A percentile compares a stretch with the other conserved stretches of the same genome.
Conservation (phyloP, 2,329 filamentous ascomycete species). For the Fonsecaea pedrosoi region DNA sequence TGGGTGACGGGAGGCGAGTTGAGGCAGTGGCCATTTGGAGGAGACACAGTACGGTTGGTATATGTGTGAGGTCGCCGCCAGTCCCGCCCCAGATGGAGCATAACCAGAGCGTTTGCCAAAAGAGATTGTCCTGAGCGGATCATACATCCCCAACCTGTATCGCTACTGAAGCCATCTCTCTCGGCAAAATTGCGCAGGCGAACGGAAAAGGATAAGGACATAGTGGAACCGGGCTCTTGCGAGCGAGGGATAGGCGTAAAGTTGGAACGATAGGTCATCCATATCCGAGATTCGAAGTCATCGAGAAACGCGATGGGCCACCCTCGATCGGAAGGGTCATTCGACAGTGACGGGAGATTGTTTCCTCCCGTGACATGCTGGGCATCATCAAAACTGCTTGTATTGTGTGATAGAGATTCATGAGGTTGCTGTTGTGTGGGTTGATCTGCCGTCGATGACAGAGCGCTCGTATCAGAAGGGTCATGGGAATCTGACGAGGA, state of each 20-base stretch:
- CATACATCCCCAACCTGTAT: constrained; percentile 99
- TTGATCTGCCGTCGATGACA: constrained; percentile 30
- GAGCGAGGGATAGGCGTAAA: constrained; percentile 84
- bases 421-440: neutral
- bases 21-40: neutral
- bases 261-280: constrained; percentile 94
- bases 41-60: constrained; percentile 14
- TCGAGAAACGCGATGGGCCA: constrained; percentile 88
- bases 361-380: constrained; percentile 35
- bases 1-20: constrained; percentile 7
- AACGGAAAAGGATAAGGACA: constrained; percentile 80
- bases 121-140: constrained; percentile 94
- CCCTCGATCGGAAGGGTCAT: constrained; percentile 51
- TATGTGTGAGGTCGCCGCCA: constrained; percentile 54
- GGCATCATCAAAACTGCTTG: constrained; percentile 38
- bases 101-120: constrained; percentile 80
- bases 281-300: constrained; percentile 90
- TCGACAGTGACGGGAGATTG: constrained; percentile 37
- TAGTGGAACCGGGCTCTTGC: constrained; percentile 71
- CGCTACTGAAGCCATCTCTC: constrained; percentile 82
- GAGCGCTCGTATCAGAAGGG: constrained; percentile 36
- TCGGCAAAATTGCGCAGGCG: constrained; percentile 83
- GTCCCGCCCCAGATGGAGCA: constrained; percentile 75
- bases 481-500: constrained; percentile 40
- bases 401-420: constrained; percentile 21